Evolutionary conservation across 2,329 filamentous ascomycete species (phyloP).

Genomic region (Sarocladium oryzae): DNA sequence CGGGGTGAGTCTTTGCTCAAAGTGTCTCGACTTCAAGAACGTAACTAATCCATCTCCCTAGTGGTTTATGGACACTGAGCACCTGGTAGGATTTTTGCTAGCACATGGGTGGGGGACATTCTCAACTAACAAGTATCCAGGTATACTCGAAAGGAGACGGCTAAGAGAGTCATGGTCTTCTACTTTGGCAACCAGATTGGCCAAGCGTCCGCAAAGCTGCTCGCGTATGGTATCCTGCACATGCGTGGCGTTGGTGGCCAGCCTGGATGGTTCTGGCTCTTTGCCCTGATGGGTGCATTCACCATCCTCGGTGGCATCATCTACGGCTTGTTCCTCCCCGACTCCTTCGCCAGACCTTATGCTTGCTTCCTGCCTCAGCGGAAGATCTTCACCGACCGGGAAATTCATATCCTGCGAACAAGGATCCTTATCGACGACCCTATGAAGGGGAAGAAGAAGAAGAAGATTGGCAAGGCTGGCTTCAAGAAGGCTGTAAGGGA

Average conservation of each 20-base stretch:
- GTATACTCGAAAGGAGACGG: conserved; percentile 45
- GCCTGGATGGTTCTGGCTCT: conserved; percentile 53
- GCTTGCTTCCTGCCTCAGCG: conserved; percentile 32
- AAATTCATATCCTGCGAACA: conserved; percentile 34
- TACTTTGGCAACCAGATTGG: conserved; percentile 51
- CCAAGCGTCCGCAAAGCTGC: conserved; percentile 27
- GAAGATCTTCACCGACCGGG: conserved; percentile 30
- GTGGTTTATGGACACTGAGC: conserved; percentile 40
- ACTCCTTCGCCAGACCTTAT: conserved; percentile 36
- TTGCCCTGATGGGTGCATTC: conserved; percentile 45
- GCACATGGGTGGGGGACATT: too few relatives aligned
- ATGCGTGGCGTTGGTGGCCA: conserved; percentile 40
- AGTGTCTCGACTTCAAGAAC: neutral
- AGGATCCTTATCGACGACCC: conserved; percentile 37
- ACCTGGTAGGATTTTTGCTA: conserved; percentile 36
- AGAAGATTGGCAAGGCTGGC: conserved; percentile 33
- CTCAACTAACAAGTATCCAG: neutral
- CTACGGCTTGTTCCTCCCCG: conserved; percentile 36
- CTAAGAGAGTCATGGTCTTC: conserved; percentile 46
- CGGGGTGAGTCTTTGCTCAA: conserved; percentile 25
- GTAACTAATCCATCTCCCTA: neutral
- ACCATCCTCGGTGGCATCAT: conserved; percentile 38
- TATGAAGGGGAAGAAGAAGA: conserved; percentile 42
- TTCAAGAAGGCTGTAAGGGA: conserved; percentile 36
- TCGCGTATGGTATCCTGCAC: conserved; percentile 41